Percentiles rank a stretch among this genome's conserved stretches.
phyloP scores from a whole-genome alignment of 2,329 filamentous ascomycete genomes.

The Claviceps fusiformis region DNA sequence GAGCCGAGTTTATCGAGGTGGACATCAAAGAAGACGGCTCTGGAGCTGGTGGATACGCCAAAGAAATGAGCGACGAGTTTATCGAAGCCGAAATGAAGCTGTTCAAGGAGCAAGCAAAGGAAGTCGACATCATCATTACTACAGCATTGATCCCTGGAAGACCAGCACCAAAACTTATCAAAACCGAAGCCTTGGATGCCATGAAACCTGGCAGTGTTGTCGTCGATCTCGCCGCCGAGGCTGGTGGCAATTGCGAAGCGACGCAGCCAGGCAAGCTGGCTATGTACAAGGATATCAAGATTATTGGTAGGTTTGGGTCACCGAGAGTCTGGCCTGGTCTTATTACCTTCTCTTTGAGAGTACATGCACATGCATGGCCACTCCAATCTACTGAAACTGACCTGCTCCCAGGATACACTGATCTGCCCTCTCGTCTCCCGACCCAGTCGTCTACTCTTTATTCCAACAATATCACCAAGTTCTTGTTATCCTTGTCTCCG shows the following conservation, averaged over 20 bases:
- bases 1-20: slow-evolving; percentile 82
- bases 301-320: slow-evolving; percentile 50
- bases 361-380: background rate
- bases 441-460: slow-evolving; percentile 85
- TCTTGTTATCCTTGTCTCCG: slow-evolving; percentile 68
- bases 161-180: slow-evolving; percentile 73
- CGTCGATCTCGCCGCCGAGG: slow-evolving; percentile 78
- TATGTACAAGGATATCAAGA: slow-evolving; percentile 63
- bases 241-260: slow-evolving; percentile 76
- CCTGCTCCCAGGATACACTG: slow-evolving; percentile 52
- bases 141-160: slow-evolving; percentile 82
- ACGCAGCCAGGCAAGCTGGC: slow-evolving; percentile 60
- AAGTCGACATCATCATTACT: slow-evolving; percentile 86
- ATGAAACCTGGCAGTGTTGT: slow-evolving; percentile 88
- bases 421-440: slow-evolving; percentile 72
- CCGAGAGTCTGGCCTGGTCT: background rate
- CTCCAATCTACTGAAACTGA: background rate
- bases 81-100: slow-evolving; percentile 88
- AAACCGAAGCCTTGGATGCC: slow-evolving; percentile 60
- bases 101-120: slow-evolving; percentile 73
- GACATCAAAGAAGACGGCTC: slow-evolving; percentile 73
- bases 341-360: too few relatives aligned
- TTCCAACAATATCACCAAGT: slow-evolving; percentile 88
- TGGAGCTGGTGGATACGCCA: slow-evolving; percentile 76
- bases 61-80: slow-evolving; percentile 90